phyloP scores from a whole-genome alignment of 164 flowering plant species.

The Vitis rotundifolia region DNA sequence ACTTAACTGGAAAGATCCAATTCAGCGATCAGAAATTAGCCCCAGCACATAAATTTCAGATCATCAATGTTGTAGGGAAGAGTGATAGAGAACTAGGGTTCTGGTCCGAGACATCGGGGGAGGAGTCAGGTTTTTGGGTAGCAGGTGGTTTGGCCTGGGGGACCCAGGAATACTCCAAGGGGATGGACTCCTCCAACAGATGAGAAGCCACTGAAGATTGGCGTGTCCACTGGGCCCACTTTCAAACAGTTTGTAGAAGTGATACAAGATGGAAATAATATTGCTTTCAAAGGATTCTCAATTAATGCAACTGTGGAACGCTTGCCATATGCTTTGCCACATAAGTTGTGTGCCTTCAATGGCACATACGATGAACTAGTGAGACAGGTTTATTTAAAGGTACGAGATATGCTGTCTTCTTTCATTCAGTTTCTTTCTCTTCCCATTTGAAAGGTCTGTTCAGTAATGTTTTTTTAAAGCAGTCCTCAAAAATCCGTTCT shows the following conservation, averaged over 20 bases:
- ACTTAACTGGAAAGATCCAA: slow-evolving; percentile 18
- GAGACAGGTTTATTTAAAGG: slow-evolving; percentile 21
- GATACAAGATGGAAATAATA: not conserved
- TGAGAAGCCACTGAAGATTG: slow-evolving; percentile 16
- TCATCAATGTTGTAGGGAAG: slow-evolving; percentile 34
- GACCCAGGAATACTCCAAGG: slow-evolving; percentile 20
- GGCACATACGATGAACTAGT: slow-evolving; percentile 20
- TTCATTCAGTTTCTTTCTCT: no score
- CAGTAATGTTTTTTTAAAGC: no score
- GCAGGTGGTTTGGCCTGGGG: slow-evolving; percentile 38
- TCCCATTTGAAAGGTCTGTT: no score
- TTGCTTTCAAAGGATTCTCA: slow-evolving; percentile 10
- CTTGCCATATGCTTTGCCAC: slow-evolving; percentile 19
- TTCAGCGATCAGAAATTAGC: slow-evolving; percentile 13
- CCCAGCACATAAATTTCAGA: slow-evolving; percentile 14
- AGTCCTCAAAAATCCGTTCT: no score
- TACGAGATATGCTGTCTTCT: not conserved
- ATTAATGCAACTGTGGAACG: slow-evolving; percentile 11
- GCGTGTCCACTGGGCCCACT: slow-evolving; percentile 14
- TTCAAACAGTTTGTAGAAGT: slow-evolving; percentile 28
- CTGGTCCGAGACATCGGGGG: slow-evolving; percentile 20
- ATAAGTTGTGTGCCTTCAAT: slow-evolving; percentile 8
- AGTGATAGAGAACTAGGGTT: slow-evolving; percentile 32
- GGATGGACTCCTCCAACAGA: slow-evolving; percentile 25
- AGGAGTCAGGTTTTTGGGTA: slow-evolving; percentile 29